Evolutionary conservation across 768 basidiomycete genomes (phyloP).

Genomic region (Leccinellum albellum): DNA sequence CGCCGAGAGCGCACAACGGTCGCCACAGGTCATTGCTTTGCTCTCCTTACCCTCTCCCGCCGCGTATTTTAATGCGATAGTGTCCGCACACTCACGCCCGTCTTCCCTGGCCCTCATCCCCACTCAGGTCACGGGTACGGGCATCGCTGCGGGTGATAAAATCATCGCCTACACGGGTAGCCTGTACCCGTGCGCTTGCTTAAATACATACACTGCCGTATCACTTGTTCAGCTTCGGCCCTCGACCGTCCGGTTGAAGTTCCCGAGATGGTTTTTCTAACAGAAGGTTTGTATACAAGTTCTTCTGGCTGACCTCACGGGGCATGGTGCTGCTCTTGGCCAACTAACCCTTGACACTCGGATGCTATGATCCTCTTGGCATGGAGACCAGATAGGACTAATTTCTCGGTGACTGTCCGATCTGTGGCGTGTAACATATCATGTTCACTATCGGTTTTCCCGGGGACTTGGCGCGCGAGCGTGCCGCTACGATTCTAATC

Average conservation of each 20-base stretch:
- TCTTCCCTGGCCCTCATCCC: background rate
- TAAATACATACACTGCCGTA: background rate
- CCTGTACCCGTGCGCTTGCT: no score
- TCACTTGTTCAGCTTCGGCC: background rate
- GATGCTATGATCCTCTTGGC: background rate
- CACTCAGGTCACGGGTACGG: background rate
- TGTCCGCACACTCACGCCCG: background rate
- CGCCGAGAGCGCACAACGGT: background rate
- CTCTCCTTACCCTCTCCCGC: background rate
- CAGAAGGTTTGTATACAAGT: no score
- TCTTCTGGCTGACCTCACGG: background rate
- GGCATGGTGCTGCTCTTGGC: background rate
- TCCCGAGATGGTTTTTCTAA: background rate
- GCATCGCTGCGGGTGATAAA: background rate
- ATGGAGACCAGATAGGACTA: background rate
- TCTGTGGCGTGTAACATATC: no score
- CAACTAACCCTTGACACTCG: background rate
- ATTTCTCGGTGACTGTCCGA: no score
- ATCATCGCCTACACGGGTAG: background rate
- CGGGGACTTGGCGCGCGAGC: no score
- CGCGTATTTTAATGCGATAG: background rate
- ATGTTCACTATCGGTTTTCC: no score
- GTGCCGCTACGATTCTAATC: background rate
- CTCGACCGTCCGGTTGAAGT: background rate
- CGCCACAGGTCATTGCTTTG: background rate